Base-by-base conservation (phyloP, 495 filamentous ascomycete species). In the Aspergillus ellipticus region DNA sequence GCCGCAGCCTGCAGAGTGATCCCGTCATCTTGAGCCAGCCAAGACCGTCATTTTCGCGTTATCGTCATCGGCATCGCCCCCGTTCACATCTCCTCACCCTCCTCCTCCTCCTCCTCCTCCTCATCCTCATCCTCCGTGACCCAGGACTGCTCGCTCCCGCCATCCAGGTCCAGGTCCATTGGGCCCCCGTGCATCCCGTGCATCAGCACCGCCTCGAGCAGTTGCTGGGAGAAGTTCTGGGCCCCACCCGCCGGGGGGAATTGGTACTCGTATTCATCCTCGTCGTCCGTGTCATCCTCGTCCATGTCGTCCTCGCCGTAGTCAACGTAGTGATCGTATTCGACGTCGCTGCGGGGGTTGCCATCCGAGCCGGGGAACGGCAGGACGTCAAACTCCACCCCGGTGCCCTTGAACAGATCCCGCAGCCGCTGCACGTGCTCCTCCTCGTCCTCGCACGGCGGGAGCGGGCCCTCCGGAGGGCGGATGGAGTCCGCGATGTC, bases 401-500 rank as follows among this genome's bases (percentile, higher is more conserved):
- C 49, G 0, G 63, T 67, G 11, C 45, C 60, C 10, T 62, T 59
- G 48, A 70, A 69, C 42, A 62, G 11, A 8, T 57, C 50, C 13
- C 37, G 28, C 3, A 70, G 47, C 43, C 47, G 49, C 4, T 46
- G 24, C 41, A 64, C 57, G 53, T 60, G 64, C 45, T 69, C 42
- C 31, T 53, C 43, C 2, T 60, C 62, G 2, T 56, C 66, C 52
- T 67, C 50, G n/a, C 65, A 61, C 6, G 43, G 17, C 6, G 65
- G 65, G 24, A 65, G 53, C 11, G 26, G 28, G n/a, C 64, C 60
- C 9, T 62, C 62, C 11, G 59, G 49, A 11, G 63, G 57, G 19
- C 60, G 60, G n/a, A 65, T 58, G 8, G 63, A 59, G 20, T 42
- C 49, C 0, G 60, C 64, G 29, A 66, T 42, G 50, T 70, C 66